Evolutionary conservation across 108 stramenopile species (phyloP).

Genomic region (Cyclotella kingstonii): DNA sequence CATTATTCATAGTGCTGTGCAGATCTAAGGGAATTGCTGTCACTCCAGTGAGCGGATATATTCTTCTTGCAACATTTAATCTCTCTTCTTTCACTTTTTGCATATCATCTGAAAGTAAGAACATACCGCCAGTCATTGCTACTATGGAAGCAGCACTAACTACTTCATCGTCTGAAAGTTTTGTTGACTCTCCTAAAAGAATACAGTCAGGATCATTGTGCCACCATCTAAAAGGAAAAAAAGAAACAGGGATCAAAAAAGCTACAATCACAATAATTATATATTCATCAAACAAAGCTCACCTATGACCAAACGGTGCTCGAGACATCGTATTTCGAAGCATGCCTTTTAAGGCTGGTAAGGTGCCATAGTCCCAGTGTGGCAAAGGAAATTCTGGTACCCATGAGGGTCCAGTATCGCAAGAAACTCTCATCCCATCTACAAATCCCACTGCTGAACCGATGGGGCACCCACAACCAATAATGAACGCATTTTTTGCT

Average conservation of each 20-base stretch:
- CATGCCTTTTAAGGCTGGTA: slow-evolving; percentile 88
- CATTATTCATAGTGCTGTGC: slow-evolving; percentile 67
- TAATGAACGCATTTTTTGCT: slow-evolving; percentile 78
- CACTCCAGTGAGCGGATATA: slow-evolving; percentile 80
- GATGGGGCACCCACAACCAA: slow-evolving; percentile 90
- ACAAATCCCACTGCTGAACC: slow-evolving; percentile 79
- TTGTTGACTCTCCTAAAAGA: slow-evolving; percentile 82
- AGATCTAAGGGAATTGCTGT: slow-evolving; percentile 80
- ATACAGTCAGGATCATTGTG: slow-evolving; percentile 95
- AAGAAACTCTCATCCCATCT: slow-evolving; percentile 85
- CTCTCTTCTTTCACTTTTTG: slow-evolving; percentile 65
- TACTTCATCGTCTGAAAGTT: slow-evolving; percentile 81
- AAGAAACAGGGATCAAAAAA: not conserved
- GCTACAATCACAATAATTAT: not conserved
- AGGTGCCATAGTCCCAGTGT: slow-evolving; percentile 75
- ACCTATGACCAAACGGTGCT: slow-evolving; percentile 78
- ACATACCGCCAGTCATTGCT: slow-evolving; percentile 92
- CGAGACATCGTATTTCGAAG: slow-evolving; percentile 87
- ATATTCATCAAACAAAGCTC: slow-evolving; percentile 81
- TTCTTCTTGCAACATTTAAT: slow-evolving; percentile 67
- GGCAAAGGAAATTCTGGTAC: slow-evolving; percentile 84
- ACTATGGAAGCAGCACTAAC: slow-evolving; percentile 83
- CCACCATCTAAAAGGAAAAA: slow-evolving; percentile 61
- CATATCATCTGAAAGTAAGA: slow-evolving; percentile 86
- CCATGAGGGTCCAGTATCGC: slow-evolving; percentile 93